Percentiles rank a stretch among this genome's conserved stretches.
Evolutionary conservation across 2,329 filamentous ascomycete genomes (phyloP).

Genomic region (Fusarium gaditjirri): DNA sequence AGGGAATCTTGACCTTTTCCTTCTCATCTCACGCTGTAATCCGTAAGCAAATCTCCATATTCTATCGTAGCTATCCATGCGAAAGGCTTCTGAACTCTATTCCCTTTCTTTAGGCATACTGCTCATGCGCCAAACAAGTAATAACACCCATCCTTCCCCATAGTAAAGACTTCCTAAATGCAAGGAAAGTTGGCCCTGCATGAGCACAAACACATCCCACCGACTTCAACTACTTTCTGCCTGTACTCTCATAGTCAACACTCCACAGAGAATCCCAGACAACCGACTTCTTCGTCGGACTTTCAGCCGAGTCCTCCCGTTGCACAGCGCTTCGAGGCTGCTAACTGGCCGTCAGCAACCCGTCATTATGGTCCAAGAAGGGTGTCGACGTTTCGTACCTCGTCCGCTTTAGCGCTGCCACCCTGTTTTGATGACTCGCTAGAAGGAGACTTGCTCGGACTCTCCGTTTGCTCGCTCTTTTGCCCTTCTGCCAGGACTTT

Average conservation of each 20-base stretch:
- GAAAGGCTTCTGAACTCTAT: constrained; percentile 21
- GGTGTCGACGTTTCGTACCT: constrained; percentile 67
- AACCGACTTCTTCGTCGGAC: constrained; percentile 61
- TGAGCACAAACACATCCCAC: background rate
- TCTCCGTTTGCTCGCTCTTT: constrained; percentile 33
- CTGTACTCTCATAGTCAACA: constrained; percentile 63
- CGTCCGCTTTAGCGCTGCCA: constrained; percentile 47
- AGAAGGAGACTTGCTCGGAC: constrained; percentile 35
- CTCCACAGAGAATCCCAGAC: constrained; percentile 73
- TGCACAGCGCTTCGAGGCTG: constrained; percentile 47
- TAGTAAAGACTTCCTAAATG: constrained; percentile 12
- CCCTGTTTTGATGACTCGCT: constrained; percentile 43
- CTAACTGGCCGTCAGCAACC: constrained; percentile 47
- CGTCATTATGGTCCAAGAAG: constrained; percentile 62
- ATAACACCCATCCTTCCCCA: constrained; percentile 24
- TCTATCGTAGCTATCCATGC: background rate
- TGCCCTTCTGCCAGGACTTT: constrained; percentile 21
- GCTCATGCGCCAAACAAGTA: constrained; percentile 22
- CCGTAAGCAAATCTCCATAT: background rate
- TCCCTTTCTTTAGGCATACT: constrained; percentile 13
- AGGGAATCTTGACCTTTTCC: background rate
- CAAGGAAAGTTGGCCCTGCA: background rate
- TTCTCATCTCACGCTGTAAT: background rate
- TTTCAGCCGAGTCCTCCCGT: constrained; percentile 54
- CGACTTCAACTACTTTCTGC: constrained; percentile 39